phyloP scores from a whole-genome alignment of 2,329 filamentous ascomycete species.

The Verticillium klebahnii region DNA sequence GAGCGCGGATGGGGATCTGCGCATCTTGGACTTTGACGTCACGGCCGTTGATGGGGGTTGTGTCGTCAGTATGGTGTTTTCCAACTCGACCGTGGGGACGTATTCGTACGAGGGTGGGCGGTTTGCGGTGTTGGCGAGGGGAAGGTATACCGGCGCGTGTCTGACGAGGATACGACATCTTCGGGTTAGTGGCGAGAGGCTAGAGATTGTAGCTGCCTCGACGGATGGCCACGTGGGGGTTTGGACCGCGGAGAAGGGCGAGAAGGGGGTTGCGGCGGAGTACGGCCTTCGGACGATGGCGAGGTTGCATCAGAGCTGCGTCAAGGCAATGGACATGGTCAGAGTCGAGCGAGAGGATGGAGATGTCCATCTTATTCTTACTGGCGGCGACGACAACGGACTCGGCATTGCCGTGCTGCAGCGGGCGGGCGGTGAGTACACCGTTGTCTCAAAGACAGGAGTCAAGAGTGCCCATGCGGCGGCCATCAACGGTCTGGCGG shows the following conservation, averaged over 20 bases:
- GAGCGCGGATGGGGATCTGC: slow-evolving; percentile 58
- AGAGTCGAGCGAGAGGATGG: slow-evolving; percentile 6
- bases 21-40: slow-evolving; percentile 63
- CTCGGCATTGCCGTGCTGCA: slow-evolving; percentile 53
- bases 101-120: slow-evolving; percentile 42
- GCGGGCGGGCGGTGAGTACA: slow-evolving; percentile 6
- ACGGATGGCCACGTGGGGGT: slow-evolving; percentile 75
- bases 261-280: slow-evolving; percentile 1
- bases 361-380: slow-evolving; percentile 50
- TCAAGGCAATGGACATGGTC: slow-evolving; percentile 60
- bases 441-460: slow-evolving; percentile 17
- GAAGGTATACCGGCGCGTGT: slow-evolving; percentile 67
- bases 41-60: slow-evolving; percentile 30
- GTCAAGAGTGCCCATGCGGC: slow-evolving; percentile 64
- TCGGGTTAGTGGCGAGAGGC: slow-evolving; percentile 12
- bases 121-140: slow-evolving; percentile 47
- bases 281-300: slow-evolving; percentile 25
- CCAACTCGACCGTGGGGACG: slow-evolving; percentile 72
- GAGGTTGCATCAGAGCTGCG: slow-evolving; percentile 71
- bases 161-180: slow-evolving; percentile 61
- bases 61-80: slow-evolving; percentile 69
- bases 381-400: slow-evolving; percentile 86
- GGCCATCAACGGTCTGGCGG: slow-evolving; percentile 57
- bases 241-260: slow-evolving; percentile 37
- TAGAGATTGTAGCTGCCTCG: slow-evolving; percentile 60